Base-by-base conservation (phyloP, 164 flowering plant genomes). In the Dillenia turbinata region DNA sequence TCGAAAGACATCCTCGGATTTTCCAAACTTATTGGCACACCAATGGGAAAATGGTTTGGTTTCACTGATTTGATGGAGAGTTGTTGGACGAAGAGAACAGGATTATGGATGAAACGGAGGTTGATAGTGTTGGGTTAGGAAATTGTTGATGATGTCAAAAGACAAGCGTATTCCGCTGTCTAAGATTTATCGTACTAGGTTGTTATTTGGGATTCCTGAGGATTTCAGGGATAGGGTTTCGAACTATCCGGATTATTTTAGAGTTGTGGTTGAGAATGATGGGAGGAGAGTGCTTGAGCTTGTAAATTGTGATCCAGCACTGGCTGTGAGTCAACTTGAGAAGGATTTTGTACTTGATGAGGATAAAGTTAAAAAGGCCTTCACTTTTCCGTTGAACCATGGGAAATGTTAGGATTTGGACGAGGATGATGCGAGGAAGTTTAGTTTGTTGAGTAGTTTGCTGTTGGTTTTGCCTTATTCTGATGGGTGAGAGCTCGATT, bases 401-500 rank as follows among this genome's bases (percentile, higher is more conserved):
- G 85, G 81, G 49, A 85, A 71, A 58, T 69, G 72, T 40, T 77
- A 92, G 83, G 83, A 75, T n/a, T 78, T 95, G 79, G 96, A 83
- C 19, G 75, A 67, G 17, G 90, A 78, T 24, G 96, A 84, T 63
- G 62, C 63, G 59, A 80, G 85, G 81, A 80, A 75, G 74, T 57
- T 89, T 66, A 85, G 88, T 47, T 17, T 85, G 77, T 65, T 89
- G 78, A 89, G 82, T 64, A 83, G 90, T 0, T 77, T 92, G 44
- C 99, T 98, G 0, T 78, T 95, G 59, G 93, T 92, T 43, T 95
- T 95, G 44, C 99, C 99, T 0, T 95, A 92, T 69, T 84, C 89
- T 12, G 97, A 92, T 54, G 94, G 95, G 16, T 74, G 79, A 5
- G 81, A 66, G 47, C 68, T 88, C 69, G 89, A 87, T 67, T 63